Percentiles rank a stretch among this genome's conserved stretches.
phyloP scores from a whole-genome alignment of 2,329 filamentous ascomycete species.

The Allantophomopsis cytisporea region DNA sequence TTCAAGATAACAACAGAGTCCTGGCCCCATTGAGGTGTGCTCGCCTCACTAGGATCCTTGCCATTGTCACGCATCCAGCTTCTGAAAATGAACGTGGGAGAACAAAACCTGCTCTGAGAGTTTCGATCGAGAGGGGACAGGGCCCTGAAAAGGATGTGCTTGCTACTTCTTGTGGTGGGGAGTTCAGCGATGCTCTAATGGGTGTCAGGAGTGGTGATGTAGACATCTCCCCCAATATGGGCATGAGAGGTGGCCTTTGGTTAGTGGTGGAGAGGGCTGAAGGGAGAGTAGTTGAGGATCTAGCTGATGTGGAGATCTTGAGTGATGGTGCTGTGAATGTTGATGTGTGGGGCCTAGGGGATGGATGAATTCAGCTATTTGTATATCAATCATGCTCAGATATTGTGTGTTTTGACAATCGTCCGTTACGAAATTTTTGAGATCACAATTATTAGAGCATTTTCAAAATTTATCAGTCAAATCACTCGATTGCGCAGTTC shows the following conservation, averaged over 20 bases:
- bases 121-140: constrained; percentile 61
- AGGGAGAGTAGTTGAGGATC: constrained; percentile 25
- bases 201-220: constrained; percentile 61
- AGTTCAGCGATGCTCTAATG: constrained; percentile 54
- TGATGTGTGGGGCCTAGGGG: constrained; percentile 18
- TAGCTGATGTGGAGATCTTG: constrained; percentile 38
- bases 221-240: constrained; percentile 54
- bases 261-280: constrained; percentile 71
- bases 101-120: constrained; percentile 35
- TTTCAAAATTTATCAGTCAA: too few species aligned
- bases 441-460: too few species aligned
- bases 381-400: too few species aligned
- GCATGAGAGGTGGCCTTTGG: constrained; percentile 49
- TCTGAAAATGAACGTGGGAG: neutral
- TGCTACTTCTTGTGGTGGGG: constrained; percentile 54
- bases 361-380: constrained; percentile 3
- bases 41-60: constrained; percentile 10
- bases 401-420: too few species aligned
- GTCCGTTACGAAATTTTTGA: too few species aligned
- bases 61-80: constrained; percentile 19
- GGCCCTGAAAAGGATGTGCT: constrained; percentile 54
- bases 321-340: constrained; percentile 18
- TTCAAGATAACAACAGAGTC: constrained; percentile 34
- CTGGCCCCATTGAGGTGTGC: constrained; percentile 13
- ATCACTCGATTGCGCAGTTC: too few species aligned